Percentiles rank a stretch among this genome's conserved stretches.
phyloP scores from a whole-genome alignment of 148 eudicot genomes.

The Nyssa sinensis region DNA sequence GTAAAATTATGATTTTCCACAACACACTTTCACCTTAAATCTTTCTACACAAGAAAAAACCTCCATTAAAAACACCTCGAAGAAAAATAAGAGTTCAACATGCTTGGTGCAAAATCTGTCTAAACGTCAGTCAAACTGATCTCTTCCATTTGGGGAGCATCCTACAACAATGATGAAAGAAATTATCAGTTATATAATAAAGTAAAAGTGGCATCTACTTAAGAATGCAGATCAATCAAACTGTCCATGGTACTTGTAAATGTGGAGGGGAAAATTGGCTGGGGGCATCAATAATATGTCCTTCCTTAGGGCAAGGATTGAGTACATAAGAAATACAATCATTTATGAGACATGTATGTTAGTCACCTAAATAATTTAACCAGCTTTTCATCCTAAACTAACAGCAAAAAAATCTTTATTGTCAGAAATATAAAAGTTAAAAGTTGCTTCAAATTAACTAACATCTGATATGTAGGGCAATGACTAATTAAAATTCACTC shows the following conservation, averaged over 20 bases:
- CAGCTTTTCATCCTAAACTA: background rate
- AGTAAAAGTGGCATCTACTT: too few relatives aligned
- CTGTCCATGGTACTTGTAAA: too few relatives aligned
- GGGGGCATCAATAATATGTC: too few relatives aligned
- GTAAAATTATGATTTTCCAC: background rate
- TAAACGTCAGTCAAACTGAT: constrained; percentile 29
- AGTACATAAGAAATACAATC: too few relatives aligned
- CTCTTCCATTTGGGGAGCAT: constrained; percentile 46
- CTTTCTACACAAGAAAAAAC: constrained; percentile 17
- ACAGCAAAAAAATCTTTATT: background rate
- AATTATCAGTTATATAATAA: background rate
- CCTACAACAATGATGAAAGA: constrained; percentile 35
- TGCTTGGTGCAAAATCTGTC: constrained; percentile 7
- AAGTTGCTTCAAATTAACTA: background rate
- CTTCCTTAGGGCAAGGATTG: too few relatives aligned
- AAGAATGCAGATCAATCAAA: too few relatives aligned
- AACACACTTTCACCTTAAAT: constrained; percentile 7
- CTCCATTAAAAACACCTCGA: background rate
- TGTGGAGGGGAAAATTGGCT: too few relatives aligned
- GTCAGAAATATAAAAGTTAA: background rate
- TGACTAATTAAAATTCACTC: background rate
- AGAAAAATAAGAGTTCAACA: constrained; percentile 12
- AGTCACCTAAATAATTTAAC: background rate
- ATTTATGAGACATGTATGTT: too few relatives aligned
- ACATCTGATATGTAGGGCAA: background rate